Base-by-base conservation (phyloP, 2,329 filamentous ascomycete species). In the Salinomyces thailandicus region DNA sequence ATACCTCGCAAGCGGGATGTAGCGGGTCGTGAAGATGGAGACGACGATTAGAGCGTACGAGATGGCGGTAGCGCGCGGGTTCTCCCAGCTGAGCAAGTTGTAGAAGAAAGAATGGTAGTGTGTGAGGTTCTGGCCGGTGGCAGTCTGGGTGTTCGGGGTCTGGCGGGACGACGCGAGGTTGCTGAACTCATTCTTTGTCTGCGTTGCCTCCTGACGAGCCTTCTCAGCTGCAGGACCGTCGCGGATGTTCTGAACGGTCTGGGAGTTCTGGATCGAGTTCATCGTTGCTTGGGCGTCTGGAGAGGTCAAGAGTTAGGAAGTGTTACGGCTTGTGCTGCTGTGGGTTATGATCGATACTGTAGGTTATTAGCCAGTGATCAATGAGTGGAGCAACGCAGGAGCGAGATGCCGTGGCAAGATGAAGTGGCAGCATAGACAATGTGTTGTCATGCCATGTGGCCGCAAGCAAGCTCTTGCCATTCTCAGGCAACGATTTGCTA, bases 51-150 rank as follows among this genome's bases (percentile, higher is more conserved):
- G 62, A 38, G 62, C 66, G 54, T 72, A 80, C 45, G 73, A 72
- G 54, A 76, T 69, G 44, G 68, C 72, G 43, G 76, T 79, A 28
- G 74, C 73, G 51, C 75, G 70, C 39, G 75, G 75, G 62, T 77
- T 75, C 60, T 77, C 73, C 75, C 75, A 79, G 63, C 73, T 78
- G 51, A 80, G 57, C 32, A 79, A 66, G 49, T 72, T 74, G 60
- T 79, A 79, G 61, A 80, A 71, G 62, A 77, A 64, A 49, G 74
- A 78, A 59, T 79, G 76, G 60, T 79, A 79, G 60, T 76, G 73
- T 37, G 75, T 79, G 57, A 79, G 61, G 45, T 72, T 68, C 57
- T 79, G 75, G 46, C 73, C 73, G 47, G 71, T 77, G 36, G 68
- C 68, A 42, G 74, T 68, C 45, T 67, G 68, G 48, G 68, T 62